These are phyloP conservation scores for Irpex lacteus DNA, from an alignment of 1,284 basidiomycete genomes.

Conservation along the genomic window DNA sequence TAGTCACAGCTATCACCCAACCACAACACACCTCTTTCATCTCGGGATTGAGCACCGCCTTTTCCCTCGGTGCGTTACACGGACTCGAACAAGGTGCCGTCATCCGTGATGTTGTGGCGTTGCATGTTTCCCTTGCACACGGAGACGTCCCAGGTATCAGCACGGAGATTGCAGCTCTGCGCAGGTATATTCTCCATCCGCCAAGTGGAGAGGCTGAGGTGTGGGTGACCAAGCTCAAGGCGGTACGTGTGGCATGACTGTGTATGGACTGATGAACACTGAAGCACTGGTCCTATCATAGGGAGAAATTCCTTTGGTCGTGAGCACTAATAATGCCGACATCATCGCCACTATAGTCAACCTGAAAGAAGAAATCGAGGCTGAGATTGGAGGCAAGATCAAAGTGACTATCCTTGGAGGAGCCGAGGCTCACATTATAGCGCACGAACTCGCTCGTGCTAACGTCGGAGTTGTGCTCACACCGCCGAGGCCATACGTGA, in stretches of 20 bases:
- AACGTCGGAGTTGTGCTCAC: constrained; percentile 53
- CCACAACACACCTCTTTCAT: constrained; percentile 58
- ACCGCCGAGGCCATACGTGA: constrained; percentile 43
- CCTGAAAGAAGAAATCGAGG: constrained; percentile 72
- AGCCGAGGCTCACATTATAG: constrained; percentile 73
- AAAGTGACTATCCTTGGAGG: constrained; percentile 72
- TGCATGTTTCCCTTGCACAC: constrained; percentile 62
- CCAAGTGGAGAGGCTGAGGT: constrained; percentile 37
- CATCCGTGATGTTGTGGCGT: constrained; percentile 61
- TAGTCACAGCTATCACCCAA: constrained; percentile 60
- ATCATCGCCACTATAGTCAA: constrained; percentile 73
- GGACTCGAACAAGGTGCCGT: constrained; percentile 69
- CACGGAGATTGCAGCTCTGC: constrained; percentile 52
- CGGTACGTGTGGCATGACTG: constrained; percentile 34
- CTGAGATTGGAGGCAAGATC: constrained; percentile 50
- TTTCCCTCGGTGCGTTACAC: constrained; percentile 55
- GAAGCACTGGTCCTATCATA: constrained; percentile 7
- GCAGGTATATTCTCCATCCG: constrained; percentile 45
- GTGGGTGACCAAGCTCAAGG: constrained; percentile 57
- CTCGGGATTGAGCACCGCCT: constrained; percentile 49
- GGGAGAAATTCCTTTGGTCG: constrained; percentile 45
- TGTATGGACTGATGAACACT: not conserved
- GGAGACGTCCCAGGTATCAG: constrained; percentile 34
- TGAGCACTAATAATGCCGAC: constrained; percentile 63
- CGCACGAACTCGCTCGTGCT: constrained; percentile 58